phyloP scores from a whole-genome alignment of 2,329 filamentous ascomycete species.

The Epichloe baconii region DNA sequence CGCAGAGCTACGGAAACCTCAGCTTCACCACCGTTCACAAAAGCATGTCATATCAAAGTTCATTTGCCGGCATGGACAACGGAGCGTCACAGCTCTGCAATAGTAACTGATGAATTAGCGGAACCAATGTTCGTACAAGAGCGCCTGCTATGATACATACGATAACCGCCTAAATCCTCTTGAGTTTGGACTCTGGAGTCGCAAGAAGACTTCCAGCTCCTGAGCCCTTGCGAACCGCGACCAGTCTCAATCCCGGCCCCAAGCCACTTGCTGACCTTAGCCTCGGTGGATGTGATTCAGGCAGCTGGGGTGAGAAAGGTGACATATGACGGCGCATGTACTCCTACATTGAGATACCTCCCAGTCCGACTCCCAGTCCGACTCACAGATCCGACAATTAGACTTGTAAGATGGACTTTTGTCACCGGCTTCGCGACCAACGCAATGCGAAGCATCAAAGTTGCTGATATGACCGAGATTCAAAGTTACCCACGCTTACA shows the following conservation, averaged over 20 bases:
- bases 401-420: not conserved
- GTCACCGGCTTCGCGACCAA: not conserved
- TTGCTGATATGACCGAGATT: not conserved
- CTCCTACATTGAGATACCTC: slow-evolving; percentile 10
- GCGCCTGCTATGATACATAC: too few species aligned
- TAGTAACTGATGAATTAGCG: too few species aligned
- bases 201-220: too few species aligned
- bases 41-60: not conserved
- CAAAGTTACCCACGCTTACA: not conserved
- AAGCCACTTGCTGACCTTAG: slow-evolving; percentile 15
- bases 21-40: not conserved
- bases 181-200: too few species aligned
- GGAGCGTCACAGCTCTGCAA: too few species aligned
- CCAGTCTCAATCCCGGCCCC: slow-evolving; percentile 4
- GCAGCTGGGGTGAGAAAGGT: slow-evolving; percentile 7
- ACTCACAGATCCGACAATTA: not conserved
- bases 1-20: not conserved
- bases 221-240: too few species aligned
- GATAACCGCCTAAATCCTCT: too few species aligned
- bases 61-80: too few species aligned
- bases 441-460: not conserved
- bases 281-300: slow-evolving; percentile 6
- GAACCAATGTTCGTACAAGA: too few species aligned
- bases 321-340: slow-evolving; percentile 9
- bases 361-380: not conserved